Evolutionary conservation across 371 early-diverging fungal species (phyloP).

Genomic region (Amoeboaphelidium protococcarum): DNA sequence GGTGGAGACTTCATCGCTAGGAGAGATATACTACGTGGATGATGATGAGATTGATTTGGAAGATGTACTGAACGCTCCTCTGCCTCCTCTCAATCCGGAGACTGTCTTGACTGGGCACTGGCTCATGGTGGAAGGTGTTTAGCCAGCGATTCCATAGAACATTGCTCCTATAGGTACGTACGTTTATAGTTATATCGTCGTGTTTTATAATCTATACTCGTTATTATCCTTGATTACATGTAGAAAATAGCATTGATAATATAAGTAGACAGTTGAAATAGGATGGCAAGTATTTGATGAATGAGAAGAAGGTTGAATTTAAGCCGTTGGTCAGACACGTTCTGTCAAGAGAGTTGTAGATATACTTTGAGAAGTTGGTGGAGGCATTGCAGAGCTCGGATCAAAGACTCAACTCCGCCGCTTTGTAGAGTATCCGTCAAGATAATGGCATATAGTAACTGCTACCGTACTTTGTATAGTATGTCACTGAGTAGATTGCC

Average conservation of each 20-base stretch:
- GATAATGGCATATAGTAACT: constrained; percentile 96
- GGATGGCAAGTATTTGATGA: neutral
- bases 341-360: constrained; percentile 77
- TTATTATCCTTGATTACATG: neutral
- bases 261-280: constrained; percentile 1
- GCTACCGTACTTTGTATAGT: constrained; percentile 92
- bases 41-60: constrained; percentile 96
- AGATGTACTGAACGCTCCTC: constrained; percentile 51
- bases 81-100: constrained; percentile 82
- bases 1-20: constrained; percentile 5
- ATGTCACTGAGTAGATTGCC: constrained; percentile 59
- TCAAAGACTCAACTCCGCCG: constrained; percentile 33
- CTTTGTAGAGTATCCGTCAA: constrained; percentile 46
- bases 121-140: constrained; percentile 98
- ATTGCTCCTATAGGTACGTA: constrained; percentile 62
- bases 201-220: neutral
- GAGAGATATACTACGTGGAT: constrained; percentile 69
- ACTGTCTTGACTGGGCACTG: constrained; percentile 46
- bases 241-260: neutral
- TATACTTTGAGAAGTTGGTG: constrained; percentile 89
- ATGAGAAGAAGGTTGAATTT: constrained; percentile 5
- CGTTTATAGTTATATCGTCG: constrained; percentile 3
- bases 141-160: constrained; percentile 96
- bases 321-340: constrained; percentile 72
- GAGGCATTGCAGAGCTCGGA: constrained; percentile 56